These are phyloP conservation scores for Diaporthe citriasiana DNA, from an alignment of 2,329 filamentous ascomycete genomes.

Conservation along the genomic window DNA sequence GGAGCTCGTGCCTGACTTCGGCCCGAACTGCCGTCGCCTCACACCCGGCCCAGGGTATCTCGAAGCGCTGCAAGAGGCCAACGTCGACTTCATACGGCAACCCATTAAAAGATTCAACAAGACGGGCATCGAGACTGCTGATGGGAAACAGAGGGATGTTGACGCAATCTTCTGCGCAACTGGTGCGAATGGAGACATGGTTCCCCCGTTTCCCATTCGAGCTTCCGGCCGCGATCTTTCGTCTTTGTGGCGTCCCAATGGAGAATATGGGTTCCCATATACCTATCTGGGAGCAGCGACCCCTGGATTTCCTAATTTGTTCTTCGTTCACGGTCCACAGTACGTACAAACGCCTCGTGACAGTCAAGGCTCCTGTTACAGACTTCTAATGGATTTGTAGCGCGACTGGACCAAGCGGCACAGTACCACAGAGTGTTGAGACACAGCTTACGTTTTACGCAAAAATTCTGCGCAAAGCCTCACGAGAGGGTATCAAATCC, in stretches of 20 bases:
- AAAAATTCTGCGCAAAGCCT: slow-evolving; percentile 76
- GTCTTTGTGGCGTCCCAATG: slow-evolving; percentile 68
- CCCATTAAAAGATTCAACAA: slow-evolving; percentile 71
- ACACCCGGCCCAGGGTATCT: slow-evolving; percentile 78
- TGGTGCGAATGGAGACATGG: slow-evolving; percentile 72
- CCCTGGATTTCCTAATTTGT: slow-evolving; percentile 76
- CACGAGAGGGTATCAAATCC: slow-evolving; percentile 74
- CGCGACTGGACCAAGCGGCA: slow-evolving; percentile 71
- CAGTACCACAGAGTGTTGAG: slow-evolving; percentile 77
- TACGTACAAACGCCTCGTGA: slow-evolving; percentile 40
- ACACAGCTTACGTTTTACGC: slow-evolving; percentile 75
- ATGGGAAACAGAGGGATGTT: slow-evolving; percentile 69
- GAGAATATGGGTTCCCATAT: slow-evolving; percentile 73
- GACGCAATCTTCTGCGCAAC: slow-evolving; percentile 79
- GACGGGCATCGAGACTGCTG: slow-evolving; percentile 71
- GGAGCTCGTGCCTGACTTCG: slow-evolving; percentile 72
- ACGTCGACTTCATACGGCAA: slow-evolving; percentile 72
- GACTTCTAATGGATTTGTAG: not conserved
- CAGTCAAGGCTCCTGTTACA: too few relatives aligned
- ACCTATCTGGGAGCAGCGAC: slow-evolving; percentile 76
- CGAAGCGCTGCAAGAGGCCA: slow-evolving; percentile 72
- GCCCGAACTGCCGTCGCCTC: slow-evolving; percentile 73
- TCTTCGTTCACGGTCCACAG: slow-evolving; percentile 75
- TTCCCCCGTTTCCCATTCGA: slow-evolving; percentile 72
- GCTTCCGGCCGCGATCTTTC: slow-evolving; percentile 68